Base-by-base conservation (phyloP, 2,329 filamentous ascomycete genomes). In the Aspergillus puulaauensis region DNA sequence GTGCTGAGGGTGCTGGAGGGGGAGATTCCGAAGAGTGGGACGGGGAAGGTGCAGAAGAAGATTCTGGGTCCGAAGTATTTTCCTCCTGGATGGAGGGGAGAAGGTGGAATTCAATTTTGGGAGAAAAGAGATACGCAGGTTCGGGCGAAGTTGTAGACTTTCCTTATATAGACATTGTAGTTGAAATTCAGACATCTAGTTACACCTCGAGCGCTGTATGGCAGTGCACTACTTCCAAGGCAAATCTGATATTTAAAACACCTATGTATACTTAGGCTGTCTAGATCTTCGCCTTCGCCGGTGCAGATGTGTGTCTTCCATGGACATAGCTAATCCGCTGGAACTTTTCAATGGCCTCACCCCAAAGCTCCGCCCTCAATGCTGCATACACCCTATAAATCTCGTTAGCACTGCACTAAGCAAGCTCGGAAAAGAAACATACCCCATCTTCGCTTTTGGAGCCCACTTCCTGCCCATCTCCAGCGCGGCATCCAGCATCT, bases 1-100 rank as follows among this genome's bases (percentile, higher is more conserved):
- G 86, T 96, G 61, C 79, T 97, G 75, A 87, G 86, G 70, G 78
- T 96, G 6, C 89, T 97, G 14, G 86, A 90, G 40, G 77, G 85
- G 43, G 66, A 68, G 21, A 52, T 68, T 8, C 66, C 66, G 2
- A 68, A 68, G 70, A 67, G 79, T 12, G 93, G 92, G 33, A 98
- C 97, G 90, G 93, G 93, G 37, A 98, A 98, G 80, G 72, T 75
- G n/a, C 73, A 75, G 52, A 75, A 75, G 63, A 75, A 73, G 59
- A 66, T 68, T 17, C 52, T 75, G 21, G 62, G 72, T 9, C 70
- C 68, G 23, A 63, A 64, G 31, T 71, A 73, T 49, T 75, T 80
- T 52, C 70, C 73, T 0, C 11, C 48, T 1, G 65, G 66, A 39
- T 74, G 71, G 58, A 41, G 40, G 8, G 56, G 65, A 2, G 57